phyloP scores from a whole-genome alignment of 176 grass and related monocot species.

The Zoysia japonica region DNA sequence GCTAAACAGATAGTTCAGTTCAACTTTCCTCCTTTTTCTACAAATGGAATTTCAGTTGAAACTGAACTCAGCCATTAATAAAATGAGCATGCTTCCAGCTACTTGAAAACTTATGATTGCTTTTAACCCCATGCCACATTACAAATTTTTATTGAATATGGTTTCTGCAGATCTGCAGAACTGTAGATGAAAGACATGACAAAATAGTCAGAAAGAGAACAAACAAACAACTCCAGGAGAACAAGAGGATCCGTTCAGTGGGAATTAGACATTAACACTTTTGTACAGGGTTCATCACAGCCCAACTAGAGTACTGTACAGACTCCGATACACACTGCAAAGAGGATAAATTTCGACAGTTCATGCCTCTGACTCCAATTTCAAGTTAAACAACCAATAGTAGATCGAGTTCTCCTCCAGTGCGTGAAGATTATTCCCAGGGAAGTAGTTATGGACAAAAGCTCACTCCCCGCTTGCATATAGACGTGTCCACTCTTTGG shows the following conservation, averaged over 20 bases:
- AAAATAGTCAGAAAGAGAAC: neutral
- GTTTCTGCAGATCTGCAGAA: neutral
- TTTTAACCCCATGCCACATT: too few relatives aligned
- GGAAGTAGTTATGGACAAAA: neutral
- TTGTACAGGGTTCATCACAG: neutral
- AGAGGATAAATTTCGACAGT: neutral
- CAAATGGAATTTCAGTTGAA: too few relatives aligned
- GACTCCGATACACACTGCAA: neutral
- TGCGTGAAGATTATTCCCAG: neutral
- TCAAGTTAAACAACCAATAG: neutral
- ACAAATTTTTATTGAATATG: neutral
- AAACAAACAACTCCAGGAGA: neutral
- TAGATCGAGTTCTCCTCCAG: neutral
- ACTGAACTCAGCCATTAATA: too few relatives aligned
- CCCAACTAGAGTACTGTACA: constrained; percentile 42
- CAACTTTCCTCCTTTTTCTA: too few relatives aligned
- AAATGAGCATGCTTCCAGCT: too few relatives aligned
- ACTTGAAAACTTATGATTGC: too few relatives aligned
- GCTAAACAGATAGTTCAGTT: too few relatives aligned
- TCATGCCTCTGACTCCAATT: neutral
- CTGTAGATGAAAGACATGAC: neutral
- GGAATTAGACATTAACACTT: constrained; percentile 6
- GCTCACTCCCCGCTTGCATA: constrained; percentile 55
- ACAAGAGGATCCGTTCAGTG: neutral
- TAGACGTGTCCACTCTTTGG: constrained; percentile 68